These are phyloP conservation scores for Phytomonas francai DNA, from an alignment of 208 protist genomes.

Conservation along the genomic window DNA sequence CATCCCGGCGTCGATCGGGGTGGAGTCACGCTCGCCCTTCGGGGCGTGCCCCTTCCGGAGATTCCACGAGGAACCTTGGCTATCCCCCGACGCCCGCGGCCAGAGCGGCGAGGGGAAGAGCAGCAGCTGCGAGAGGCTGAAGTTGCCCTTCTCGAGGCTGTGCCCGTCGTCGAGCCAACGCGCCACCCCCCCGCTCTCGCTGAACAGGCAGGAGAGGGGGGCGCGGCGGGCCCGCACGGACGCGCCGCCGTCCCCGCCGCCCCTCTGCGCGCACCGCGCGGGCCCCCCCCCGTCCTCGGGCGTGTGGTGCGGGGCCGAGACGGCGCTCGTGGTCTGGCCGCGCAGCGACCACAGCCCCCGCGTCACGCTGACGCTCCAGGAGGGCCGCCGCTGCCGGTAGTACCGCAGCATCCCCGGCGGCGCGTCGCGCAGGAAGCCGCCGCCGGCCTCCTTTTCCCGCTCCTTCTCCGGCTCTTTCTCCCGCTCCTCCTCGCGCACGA, in stretches of 20 bases:
- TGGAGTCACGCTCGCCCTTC: too few species aligned
- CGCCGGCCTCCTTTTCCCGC: neutral
- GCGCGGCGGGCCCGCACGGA: too few species aligned
- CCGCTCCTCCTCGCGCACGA: neutral
- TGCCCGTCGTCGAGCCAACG: neutral
- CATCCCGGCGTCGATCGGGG: too few species aligned
- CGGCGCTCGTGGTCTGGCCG: neutral
- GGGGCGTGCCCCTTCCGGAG: too few species aligned
- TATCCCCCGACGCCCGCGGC: too few species aligned
- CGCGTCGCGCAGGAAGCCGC: neutral
- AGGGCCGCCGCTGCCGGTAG: neutral
- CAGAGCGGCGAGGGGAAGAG: slow-evolving; percentile 4
- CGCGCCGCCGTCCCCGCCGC: too few species aligned
- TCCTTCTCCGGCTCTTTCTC: neutral
- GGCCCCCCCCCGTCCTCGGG: too few species aligned
- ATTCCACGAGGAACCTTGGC: too few species aligned
- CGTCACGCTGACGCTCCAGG: neutral
- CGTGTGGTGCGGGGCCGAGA: neutral
- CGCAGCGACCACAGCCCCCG: neutral
- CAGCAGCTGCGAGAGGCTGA: slow-evolving; percentile 7
- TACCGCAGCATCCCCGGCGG: too few species aligned
- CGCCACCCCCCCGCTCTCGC: neutral
- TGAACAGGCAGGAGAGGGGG: too few species aligned
- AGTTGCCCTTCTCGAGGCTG: neutral
- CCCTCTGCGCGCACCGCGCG: too few species aligned